Percentiles rank a stretch among this genome's conserved stretches.
Conservation (phyloP, 2,329 filamentous ascomycete species). For the Cladobotryum mycophilum region DNA sequence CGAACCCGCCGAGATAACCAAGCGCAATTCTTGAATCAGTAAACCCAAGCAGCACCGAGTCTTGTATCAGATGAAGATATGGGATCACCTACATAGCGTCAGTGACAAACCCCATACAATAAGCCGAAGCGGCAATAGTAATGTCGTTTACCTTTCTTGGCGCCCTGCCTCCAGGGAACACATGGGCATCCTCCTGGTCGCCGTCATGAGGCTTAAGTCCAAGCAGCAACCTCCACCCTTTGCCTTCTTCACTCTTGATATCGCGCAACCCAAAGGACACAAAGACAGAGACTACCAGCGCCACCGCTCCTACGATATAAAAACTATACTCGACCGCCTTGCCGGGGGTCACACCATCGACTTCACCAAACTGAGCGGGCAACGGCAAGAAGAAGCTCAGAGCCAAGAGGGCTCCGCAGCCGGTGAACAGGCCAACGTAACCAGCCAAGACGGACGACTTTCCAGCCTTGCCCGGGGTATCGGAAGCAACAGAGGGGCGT, state of each 20-base stretch:
- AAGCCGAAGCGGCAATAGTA: neutral
- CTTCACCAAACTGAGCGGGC: constrained; percentile 68
- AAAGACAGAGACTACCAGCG: constrained; percentile 64
- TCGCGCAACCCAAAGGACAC: constrained; percentile 72
- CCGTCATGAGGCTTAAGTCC: constrained; percentile 26
- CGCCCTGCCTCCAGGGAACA: neutral
- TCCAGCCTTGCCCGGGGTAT: constrained; percentile 24
- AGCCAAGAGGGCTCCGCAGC: constrained; percentile 82
- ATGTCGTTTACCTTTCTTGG: constrained; percentile 22
- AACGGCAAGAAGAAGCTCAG: constrained; percentile 78
- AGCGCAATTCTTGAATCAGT: constrained; percentile 73
- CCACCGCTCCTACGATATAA: constrained; percentile 72
- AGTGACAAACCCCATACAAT: constrained; percentile 3
- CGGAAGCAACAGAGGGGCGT: constrained; percentile 15
- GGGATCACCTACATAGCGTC: constrained; percentile 37
- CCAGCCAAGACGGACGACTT: constrained; percentile 66
- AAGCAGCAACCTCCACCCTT: constrained; percentile 59
- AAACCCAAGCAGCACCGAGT: constrained; percentile 64
- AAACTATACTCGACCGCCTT: constrained; percentile 77
- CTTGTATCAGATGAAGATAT: constrained; percentile 54
- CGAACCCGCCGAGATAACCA: constrained; percentile 89
- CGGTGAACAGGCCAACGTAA: constrained; percentile 86
- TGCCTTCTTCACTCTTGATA: constrained; percentile 67
- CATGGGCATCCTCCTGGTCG: constrained; percentile 7
- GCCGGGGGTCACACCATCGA: constrained; percentile 63